Evolutionary conservation across 1,139 yeast genomes (phyloP), one percentile per base, ranked within the genome.

Genomic region (Blastobotrys capitulatus): DNA sequence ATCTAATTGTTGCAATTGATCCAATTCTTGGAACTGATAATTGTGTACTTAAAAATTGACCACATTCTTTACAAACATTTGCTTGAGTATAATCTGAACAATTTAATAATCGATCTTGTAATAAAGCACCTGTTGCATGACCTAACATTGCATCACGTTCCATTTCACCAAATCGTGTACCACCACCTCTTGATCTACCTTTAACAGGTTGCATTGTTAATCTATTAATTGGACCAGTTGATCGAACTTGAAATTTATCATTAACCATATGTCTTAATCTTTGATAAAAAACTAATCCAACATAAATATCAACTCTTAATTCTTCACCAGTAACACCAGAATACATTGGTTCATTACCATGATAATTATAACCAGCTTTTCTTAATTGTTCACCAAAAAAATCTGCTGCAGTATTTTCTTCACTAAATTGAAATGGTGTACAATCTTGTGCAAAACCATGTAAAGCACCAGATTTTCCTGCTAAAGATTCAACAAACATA

Each of bases 141-240:
- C 98, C 99, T 67, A 92, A 89, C 62, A 92, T 76, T 2, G 98
- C 98, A 76, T 92, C 99, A 74, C 98, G 86, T 74, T 92, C 99
- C 99, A 92, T 92, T 71, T 92, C 98, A 68, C 98, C 98, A 38
- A 92, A 95, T 78, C 99, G 95, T 61, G 92, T 92, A 84, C 99
- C 99, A 72, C 99, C 99, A 58, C 86, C 83, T 73, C 98, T 83
- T 82, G 92, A 94, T 74, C 99, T 85, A 64, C 99, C 99, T 75
- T 94, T 92, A 53, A 92, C 98, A 43, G 99, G 99, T 76, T 92
- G 99, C 97, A 92, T 90, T 16, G 98, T 94, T 64, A 92, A 78
- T 35, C 95, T 82, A 70, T 90, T 90, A 37, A 92, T 97, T 6
- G 98, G 97, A 65, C 99, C 99, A 16, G 98, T 92, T 6, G 97